Base-by-base conservation (phyloP, 2,329 filamentous ascomycete species). In the Bipolaris bicolor region DNA sequence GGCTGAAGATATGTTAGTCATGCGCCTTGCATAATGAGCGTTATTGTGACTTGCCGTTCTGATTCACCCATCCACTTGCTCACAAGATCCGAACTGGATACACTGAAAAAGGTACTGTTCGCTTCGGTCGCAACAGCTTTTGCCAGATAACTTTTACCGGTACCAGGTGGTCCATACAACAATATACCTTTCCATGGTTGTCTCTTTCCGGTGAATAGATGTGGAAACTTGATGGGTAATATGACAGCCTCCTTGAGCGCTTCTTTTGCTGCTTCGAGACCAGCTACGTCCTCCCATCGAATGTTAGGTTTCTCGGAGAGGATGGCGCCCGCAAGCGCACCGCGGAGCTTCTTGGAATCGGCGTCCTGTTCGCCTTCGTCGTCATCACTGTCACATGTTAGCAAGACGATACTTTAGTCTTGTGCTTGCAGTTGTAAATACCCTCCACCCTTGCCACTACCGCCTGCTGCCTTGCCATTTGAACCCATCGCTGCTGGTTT, bases 21-120 rank as follows among this genome's bases (percentile, higher is more conserved):
- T 57, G 53, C 20, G 24, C 13, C 40, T 10, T 10, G 34, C 29
- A 15, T n/a, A 16, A 1, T 9, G 1, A 3, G 10, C 26, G 20
- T 10, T 15, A 7, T 22, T 44, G 22, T 20, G 7, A 16, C 83
- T 47, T 81, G 96, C 91, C 92, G 87, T 86, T 99, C 95, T 83
- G 91, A 96, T 79, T 99, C 95, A 81, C 95, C 95, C 95, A 99
- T 99, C 95, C 95, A 99, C 76, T 99, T 99, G 77, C 92, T 97
- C 60, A 99, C 95, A 77, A 99, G 78, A 76, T 99, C 95, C 74
- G 92, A 96, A 83, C 91, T 96, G 79, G 91, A 96, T 65, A 99
- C 94, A 73, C 92, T 97, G 84, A 99, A 99, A 76, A 99, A 99
- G 3, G 95, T 98, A 78, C 93, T 97, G 78, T 99, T 98, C 57